Base-by-base conservation (phyloP, 441 rosid species). In the Bocquillonia castaneifolia region DNA sequence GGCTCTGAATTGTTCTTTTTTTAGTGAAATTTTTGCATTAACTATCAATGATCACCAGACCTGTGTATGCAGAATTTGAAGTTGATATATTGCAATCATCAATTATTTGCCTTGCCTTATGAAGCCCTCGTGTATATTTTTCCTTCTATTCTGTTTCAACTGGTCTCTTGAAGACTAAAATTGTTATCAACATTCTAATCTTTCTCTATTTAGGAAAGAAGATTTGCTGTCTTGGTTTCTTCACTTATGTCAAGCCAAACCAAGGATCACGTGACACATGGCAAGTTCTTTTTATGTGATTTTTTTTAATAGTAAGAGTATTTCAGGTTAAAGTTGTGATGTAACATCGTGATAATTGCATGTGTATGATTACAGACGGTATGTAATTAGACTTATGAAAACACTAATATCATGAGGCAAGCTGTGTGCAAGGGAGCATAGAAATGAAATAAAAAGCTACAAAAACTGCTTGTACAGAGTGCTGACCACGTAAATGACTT, bases 231-330 rank as follows among this genome's bases (percentile, higher is more conserved):
- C 68, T 78, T 91, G 68, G 79, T 77, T 29, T 93, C 96, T 61
- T 82, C 96, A 60, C 95, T 93, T 69, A 76, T 93, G 59, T 93
- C 99, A 40, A 93, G 99, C 84, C 99, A 91, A 81, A 93, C 97
- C 55, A 91, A 88, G 82, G 99, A 91, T 72, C 84, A 91, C 31
- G 84, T 91, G 42, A 89, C 78, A 52, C 81, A 85, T 80, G 99
- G 99, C 78, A 76, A 67, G 90, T 68, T 74, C 66, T 51, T 29
- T 34, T 3, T 34, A 34, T 34, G 37, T 3, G 7, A 40, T 12
- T 40, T 40, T 40, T 40, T 4, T 40, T 9, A 40, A 1, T 4
- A 36, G 40, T 36, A 10, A 34, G 37, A 34, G 37, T 34, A 34
- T 34, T 40, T 40, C 14, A 40, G 13, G 32, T 51, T 51, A 23